Base-by-base conservation (phyloP, 768 basidiomycete genomes). In the Mycena alexandri region DNA sequence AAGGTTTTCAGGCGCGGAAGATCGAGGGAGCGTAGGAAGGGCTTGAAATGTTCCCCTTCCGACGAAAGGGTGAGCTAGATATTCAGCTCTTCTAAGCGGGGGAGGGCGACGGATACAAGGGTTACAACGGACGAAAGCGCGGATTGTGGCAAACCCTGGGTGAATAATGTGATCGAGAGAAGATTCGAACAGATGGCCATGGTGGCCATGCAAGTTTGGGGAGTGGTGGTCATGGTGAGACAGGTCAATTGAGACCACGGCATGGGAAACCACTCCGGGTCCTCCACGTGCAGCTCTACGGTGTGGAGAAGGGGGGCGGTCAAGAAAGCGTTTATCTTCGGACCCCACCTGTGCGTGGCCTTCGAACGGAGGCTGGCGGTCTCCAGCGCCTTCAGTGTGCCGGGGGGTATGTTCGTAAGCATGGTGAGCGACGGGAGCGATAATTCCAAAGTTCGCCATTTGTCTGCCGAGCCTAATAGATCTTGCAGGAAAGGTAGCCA, bases 231-330 rank as follows among this genome's bases (percentile, higher is more conserved):
- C 11, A 64, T 22, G 5, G 43, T 46, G 3, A 44, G 21, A 21
- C 17, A 12, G 22, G 24, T 56, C 43, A 64, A 53, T n/a, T 64
- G 63, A n/a, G 34, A 14, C 63, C 63, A 64, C 22, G 63, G 63
- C n/a, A 64, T 43, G 19, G 54, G 63, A 29, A 57, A 12, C 29
- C 29, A n/a, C 5, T 36, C 25, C 14, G 56, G 29, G 12, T 48
- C 21, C 38, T 19, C 13, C 33, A 47, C 41, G 29, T 53, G 13
- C 13, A 64, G 34, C 7, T 43, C 48, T 1, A 47, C 63, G 6
- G 53, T 24, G 36, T 29, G 63, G n/a, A 64, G 63, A 33, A n/a
- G 52, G n/a, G 54, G 53, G 29, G 63, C 53, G 21, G 53, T 22
- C 17, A 56, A 16, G 46, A 64, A 64, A 22, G 34, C 13, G 16